phyloP scores from a whole-genome alignment of 2,329 filamentous ascomycete genomes.

The Hypoxylon sp. region DNA sequence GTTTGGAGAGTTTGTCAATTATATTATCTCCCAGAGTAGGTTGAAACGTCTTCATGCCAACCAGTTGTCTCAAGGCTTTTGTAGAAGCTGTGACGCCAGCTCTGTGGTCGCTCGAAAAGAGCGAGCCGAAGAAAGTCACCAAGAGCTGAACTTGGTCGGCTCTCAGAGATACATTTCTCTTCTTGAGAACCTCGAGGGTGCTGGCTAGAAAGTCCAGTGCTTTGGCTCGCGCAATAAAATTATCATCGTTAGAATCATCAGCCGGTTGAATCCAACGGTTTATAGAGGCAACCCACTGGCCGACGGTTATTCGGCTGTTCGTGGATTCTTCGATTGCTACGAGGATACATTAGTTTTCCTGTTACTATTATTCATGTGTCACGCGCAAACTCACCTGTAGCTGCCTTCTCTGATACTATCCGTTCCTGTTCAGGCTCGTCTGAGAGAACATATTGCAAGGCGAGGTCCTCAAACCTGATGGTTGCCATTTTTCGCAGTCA shows the following conservation, averaged over 20 bases:
- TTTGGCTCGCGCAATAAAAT: conserved; percentile 66
- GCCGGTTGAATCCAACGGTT: conserved; percentile 65
- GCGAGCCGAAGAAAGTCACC: conserved; percentile 67
- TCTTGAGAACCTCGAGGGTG: conserved; percentile 63
- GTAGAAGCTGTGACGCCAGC: conserved; percentile 68
- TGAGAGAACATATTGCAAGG: conserved; percentile 66
- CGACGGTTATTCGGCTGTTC: conserved; percentile 60
- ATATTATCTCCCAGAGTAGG: conserved; percentile 62
- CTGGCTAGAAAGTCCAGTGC: conserved; percentile 69
- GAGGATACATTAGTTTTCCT: conserved; percentile 26
- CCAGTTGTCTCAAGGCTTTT: conserved; percentile 64
- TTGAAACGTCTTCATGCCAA: conserved; percentile 64
- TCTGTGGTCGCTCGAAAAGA: conserved; percentile 71
- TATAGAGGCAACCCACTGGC: conserved; percentile 68
- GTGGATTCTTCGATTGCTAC: conserved; percentile 61
- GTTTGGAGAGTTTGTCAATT: conserved; percentile 61
- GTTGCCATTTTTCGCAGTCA: conserved; percentile 58
- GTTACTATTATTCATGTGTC: conserved; percentile 47
- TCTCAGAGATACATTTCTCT: conserved; percentile 57
- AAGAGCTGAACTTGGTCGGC: conserved; percentile 65
- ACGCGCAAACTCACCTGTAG: conserved; percentile 46
- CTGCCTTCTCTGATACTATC: conserved; percentile 60
- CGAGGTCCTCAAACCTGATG: conserved; percentile 61
- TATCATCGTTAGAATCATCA: conserved; percentile 56
- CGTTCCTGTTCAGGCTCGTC: conserved; percentile 59